Conservation (phyloP, 2,329 filamentous ascomycete species). For the Xylariaceae sp. region DNA sequence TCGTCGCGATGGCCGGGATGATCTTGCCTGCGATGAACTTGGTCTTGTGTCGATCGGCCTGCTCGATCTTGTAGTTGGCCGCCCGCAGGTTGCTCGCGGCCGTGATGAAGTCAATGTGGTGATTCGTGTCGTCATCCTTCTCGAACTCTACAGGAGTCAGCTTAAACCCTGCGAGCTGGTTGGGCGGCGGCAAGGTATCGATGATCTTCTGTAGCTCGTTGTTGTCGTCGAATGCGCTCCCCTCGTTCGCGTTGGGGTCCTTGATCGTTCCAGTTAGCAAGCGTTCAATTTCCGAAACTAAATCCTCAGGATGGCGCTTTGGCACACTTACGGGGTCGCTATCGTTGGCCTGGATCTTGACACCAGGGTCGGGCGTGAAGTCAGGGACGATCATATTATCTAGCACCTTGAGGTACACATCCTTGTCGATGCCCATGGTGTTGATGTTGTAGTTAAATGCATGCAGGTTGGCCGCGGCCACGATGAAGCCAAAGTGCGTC, state of each 20-base stretch:
- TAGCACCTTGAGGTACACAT: slow-evolving; percentile 71
- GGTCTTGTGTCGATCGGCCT: slow-evolving; percentile 91
- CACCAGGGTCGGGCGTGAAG: slow-evolving; percentile 80
- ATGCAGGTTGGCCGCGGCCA: slow-evolving; percentile 85
- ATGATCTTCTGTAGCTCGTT: slow-evolving; percentile 71
- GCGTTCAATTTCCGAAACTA: background rate
- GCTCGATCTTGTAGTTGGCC: slow-evolving; percentile 95
- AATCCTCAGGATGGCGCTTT: too few species aligned
- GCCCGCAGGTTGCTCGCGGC: slow-evolving; percentile 93
- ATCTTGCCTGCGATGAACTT: slow-evolving; percentile 99
- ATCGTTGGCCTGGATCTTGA: slow-evolving; percentile 96
- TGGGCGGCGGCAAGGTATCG: slow-evolving; percentile 68
- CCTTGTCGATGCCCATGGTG: slow-evolving; percentile 64
- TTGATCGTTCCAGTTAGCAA: slow-evolving; percentile 23
- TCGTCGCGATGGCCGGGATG: slow-evolving; percentile 96
- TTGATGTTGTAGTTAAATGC: slow-evolving; percentile 98
- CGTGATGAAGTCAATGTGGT: slow-evolving; percentile 99
- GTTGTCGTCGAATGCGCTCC: slow-evolving; percentile 62
- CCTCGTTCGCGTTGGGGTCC: slow-evolving; percentile 82
- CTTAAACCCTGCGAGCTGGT: slow-evolving; percentile 79
- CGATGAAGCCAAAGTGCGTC: slow-evolving; percentile 82
- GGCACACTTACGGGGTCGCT: slow-evolving; percentile 66
- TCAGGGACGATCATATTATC: slow-evolving; percentile 94
- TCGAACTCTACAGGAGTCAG: slow-evolving; percentile 92
- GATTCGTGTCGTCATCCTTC: slow-evolving; percentile 96